These are phyloP conservation scores for Kodamaea suecica DNA, from an alignment of 1,139 yeast genomes.

Conservation along the genomic window DNA sequence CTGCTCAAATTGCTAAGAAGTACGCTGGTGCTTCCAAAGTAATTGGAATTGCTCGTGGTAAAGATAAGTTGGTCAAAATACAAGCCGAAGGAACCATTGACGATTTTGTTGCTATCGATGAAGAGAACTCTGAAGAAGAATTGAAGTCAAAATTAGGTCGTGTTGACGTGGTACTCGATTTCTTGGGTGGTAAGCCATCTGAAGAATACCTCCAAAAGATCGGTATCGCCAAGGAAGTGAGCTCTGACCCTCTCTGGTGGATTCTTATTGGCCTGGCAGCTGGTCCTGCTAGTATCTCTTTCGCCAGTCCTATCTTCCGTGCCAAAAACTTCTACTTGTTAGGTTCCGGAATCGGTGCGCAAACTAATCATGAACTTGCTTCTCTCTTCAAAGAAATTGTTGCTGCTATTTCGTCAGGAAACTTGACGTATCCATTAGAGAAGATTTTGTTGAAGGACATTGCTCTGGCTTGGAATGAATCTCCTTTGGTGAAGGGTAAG, in stretches of 20 bases:
- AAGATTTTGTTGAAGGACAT: slow-evolving; percentile 11
- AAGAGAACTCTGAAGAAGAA: slow-evolving; percentile 5
- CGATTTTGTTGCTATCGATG: slow-evolving; percentile 9
- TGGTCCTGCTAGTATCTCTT: slow-evolving; percentile 13
- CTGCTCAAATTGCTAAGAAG: slow-evolving; percentile 16
- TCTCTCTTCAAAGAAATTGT: slow-evolving; percentile 7
- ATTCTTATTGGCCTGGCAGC: slow-evolving; percentile 20
- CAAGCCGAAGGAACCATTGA: slow-evolving; percentile 12
- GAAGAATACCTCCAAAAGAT: slow-evolving; percentile 7
- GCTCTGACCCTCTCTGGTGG: slow-evolving; percentile 16
- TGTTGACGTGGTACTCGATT: slow-evolving; percentile 16
- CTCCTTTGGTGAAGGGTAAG: slow-evolving; percentile 9
- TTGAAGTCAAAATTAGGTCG: slow-evolving; percentile 6
- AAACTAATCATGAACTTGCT: slow-evolving; percentile 6
- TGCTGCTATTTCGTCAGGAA: slow-evolving; percentile 9
- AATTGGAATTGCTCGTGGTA: slow-evolving; percentile 14
- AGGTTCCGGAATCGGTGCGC: slow-evolving; percentile 24
- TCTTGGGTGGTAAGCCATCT: slow-evolving; percentile 14
- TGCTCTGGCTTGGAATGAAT: slow-evolving; percentile 10
- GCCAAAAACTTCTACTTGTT: slow-evolving; percentile 17
- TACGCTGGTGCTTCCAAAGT: slow-evolving; percentile 15
- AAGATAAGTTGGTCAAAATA: slow-evolving; percentile 10
- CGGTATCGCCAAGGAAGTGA: slow-evolving; percentile 6
- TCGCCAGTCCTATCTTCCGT: slow-evolving; percentile 17
- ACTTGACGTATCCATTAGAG: slow-evolving; percentile 6